Percentiles rank a stretch among this genome's conserved stretches.
phyloP scores from a whole-genome alignment of 2,329 filamentous ascomycete species.

The Beauveria scarabaeidicola region DNA sequence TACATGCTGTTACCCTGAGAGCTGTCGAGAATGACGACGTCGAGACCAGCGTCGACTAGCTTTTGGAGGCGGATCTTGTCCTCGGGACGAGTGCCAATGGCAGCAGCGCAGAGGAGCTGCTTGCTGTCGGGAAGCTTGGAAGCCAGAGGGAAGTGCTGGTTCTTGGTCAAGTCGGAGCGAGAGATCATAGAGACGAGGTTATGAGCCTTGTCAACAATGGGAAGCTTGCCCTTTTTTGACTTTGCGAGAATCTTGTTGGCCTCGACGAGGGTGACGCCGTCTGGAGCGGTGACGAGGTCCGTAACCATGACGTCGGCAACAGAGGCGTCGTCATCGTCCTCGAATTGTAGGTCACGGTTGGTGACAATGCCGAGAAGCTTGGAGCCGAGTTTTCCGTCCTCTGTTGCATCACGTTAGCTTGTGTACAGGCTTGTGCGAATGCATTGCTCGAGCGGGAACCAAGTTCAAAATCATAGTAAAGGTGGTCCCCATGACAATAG shows the following conservation, averaged over 20 bases:
- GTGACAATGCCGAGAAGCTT: conserved; percentile 97
- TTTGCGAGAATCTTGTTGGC: conserved; percentile 88
- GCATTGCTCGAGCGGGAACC: conserved; percentile 10
- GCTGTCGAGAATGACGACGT: conserved; percentile 91
- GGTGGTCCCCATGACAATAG: conserved; percentile 71
- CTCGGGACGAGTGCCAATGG: conserved; percentile 89
- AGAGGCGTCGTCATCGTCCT: conserved; percentile 61
- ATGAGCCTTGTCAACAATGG: conserved; percentile 74
- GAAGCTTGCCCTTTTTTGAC: conserved; percentile 98
- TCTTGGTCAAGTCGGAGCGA: conserved; percentile 95
- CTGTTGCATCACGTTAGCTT: conserved; percentile 36
- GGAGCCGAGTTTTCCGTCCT: conserved; percentile 84
- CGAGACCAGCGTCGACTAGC: conserved; percentile 88
- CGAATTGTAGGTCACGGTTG: conserved; percentile 96
- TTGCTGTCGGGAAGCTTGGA: conserved; percentile 96
- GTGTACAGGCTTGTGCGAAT: not conserved
- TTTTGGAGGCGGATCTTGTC: conserved; percentile 81
- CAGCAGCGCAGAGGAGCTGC: conserved; percentile 90
- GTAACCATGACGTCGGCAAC: conserved; percentile 93
- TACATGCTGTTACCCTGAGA: conserved; percentile 98
- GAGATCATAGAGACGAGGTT: conserved; percentile 90
- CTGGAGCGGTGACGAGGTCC: conserved; percentile 78
- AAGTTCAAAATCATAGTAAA: conserved; percentile 24
- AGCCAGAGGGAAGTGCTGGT: conserved; percentile 90
- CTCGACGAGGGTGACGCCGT: conserved; percentile 75